Base-by-base conservation (phyloP, 805 yeast species). In the Clavispora fructus region DNA sequence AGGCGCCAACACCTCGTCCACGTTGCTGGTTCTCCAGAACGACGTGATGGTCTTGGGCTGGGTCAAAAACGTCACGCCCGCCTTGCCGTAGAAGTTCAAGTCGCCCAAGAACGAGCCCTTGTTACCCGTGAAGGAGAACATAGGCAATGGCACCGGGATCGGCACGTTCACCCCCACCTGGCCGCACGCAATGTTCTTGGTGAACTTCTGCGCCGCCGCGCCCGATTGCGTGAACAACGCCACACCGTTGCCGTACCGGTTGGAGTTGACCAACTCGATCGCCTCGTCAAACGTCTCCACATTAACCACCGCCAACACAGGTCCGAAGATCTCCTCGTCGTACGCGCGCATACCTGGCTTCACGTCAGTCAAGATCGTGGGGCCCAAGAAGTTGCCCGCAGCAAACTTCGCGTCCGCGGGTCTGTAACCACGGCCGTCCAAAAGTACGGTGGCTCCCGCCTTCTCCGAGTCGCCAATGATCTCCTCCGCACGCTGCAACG, bases 91-190 rank as follows among this genome's bases (percentile, higher is more conserved):
- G 64, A 84, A 84, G 71, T 85, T 85, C 73, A 85, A 75, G 61
- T 85, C 90, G 31, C 91, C 91, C 54, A 83, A 72, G 77, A 85
- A 83, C 7, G 87, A 82, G 33, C 80, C 85, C 68, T 82, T 82
- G 64, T 79, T 79, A 26, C 91, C 91, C 11, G 91, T 85, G 70
- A 84, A 84, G 4, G 87, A 81, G 65, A 84, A 84, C 87, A 85
- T 82, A 49, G 91, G 90, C 62, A 85, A 69, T 42, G 91, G 91
- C 16, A 84, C 91, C 6, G 91, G 91, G 50, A 84, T 85, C 13
- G 91, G 90, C 32, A 84, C 88, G 57, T 84, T 84, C 55, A 84
- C 74, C 46, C 91, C 91, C 42, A 84, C 86, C 65, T 84, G 90
- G 29, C 91, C 91, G 46, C 83, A 80, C 48, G 82, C 85, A 51